Percentiles rank a stretch among this genome's conserved stretches.
Evolutionary conservation across 139 green algal species (phyloP).

Genomic region (Volvox reticuliferus): DNA sequence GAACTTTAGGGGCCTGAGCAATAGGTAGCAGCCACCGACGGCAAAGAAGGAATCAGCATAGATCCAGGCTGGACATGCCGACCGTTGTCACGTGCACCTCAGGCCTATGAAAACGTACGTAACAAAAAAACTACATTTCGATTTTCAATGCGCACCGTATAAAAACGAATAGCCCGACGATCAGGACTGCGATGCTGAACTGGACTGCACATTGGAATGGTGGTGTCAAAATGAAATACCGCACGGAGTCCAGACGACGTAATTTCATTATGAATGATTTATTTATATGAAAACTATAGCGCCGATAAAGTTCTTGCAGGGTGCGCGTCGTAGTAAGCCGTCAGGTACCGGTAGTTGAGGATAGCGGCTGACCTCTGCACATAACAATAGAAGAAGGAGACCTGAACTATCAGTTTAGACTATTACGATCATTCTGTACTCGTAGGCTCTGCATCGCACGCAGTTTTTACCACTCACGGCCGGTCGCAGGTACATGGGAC

Average conservation of each 20-base stretch:
- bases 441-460: too few species aligned
- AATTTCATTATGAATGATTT: neutral
- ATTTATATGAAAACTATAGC: neutral
- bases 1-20: neutral
- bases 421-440: too few species aligned
- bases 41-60: neutral
- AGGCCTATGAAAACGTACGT: neutral
- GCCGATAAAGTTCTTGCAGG: too few species aligned
- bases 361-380: too few species aligned
- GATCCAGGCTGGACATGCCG: neutral
- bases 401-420: too few species aligned
- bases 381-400: too few species aligned
- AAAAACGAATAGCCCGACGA: neutral
- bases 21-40: neutral
- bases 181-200: neutral
- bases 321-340: too few species aligned
- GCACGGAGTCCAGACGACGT: neutral
- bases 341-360: too few species aligned
- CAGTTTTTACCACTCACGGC: too few species aligned
- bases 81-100: neutral
- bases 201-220: conserved; percentile 12
- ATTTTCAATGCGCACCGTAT: neutral
- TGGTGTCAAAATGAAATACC: neutral
- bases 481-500: too few species aligned
- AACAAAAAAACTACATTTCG: neutral